Evolutionary conservation across 257 asterid species (phyloP).

Genomic region (Forsythia viridissima): DNA sequence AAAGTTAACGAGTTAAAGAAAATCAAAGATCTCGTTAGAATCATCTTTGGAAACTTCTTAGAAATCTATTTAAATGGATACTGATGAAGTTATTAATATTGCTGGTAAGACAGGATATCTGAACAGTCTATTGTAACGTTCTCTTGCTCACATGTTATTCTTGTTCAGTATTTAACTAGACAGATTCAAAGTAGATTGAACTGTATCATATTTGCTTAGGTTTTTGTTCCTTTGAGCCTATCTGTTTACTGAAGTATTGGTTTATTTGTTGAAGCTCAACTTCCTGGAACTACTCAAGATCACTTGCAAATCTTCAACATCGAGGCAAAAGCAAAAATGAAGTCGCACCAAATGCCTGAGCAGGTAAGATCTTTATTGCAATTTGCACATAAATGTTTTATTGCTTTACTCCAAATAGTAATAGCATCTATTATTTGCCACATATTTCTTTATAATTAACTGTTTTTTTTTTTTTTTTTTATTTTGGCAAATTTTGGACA

Average conservation of each 20-base stretch:
- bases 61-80: not conserved
- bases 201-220: not conserved
- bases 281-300: conserved; percentile 91
- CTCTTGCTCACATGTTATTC: too few species aligned
- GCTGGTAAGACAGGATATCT: too few species aligned
- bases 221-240: conserved; percentile 3
- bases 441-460: not conserved
- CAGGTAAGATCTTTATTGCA: conserved; percentile 54
- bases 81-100: not conserved
- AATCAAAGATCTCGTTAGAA: not conserved
- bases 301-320: conserved; percentile 97
- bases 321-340: conserved; percentile 88
- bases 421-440: not conserved
- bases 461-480: conserved; percentile 16
- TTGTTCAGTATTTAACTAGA: too few species aligned
- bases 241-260: conserved; percentile 31
- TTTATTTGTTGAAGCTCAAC: conserved; percentile 76
- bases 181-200: too few species aligned
- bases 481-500: conserved; percentile 14
- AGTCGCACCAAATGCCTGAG: conserved; percentile 98
- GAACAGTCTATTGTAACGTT: too few species aligned
- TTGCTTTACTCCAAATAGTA: conserved; percentile 14
- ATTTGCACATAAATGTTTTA: not conserved
- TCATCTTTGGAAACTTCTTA: conserved; percentile 3
- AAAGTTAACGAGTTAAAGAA: conserved; percentile 6